Evolutionary conservation across 768 basidiomycete species (phyloP).

Genomic region (Epithele typhae): DNA sequence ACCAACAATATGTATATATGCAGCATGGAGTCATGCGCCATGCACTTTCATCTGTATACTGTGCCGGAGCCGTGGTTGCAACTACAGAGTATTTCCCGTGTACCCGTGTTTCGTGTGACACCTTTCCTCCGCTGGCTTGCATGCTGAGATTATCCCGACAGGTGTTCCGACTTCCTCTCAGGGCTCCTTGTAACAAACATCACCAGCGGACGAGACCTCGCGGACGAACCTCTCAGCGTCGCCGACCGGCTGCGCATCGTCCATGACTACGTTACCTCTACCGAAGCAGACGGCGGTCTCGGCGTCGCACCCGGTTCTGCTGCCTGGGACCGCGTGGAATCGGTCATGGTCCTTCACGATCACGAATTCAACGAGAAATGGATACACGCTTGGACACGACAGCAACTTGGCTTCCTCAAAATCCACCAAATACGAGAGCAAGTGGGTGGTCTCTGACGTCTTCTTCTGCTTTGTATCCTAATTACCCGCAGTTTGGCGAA

Average conservation of each 20-base stretch:
- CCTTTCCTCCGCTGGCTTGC: background rate
- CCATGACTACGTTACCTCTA: conserved; percentile 65
- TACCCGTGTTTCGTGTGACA: no score
- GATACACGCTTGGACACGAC: conserved; percentile 71
- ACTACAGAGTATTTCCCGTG: no score
- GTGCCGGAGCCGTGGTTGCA: no score
- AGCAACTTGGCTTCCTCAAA: conserved; percentile 56
- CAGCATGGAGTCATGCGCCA: no score
- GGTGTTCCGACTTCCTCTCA: conserved; percentile 73
- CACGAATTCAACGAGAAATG: conserved; percentile 74
- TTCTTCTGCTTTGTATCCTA: conserved; percentile 8
- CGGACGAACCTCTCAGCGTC: conserved; percentile 48
- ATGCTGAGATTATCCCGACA: conserved; percentile 22
- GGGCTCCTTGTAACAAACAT: conserved; percentile 58
- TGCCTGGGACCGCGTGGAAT: conserved; percentile 78
- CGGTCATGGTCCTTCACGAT: conserved; percentile 83
- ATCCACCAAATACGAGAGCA: conserved; percentile 72
- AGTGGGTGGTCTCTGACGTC: conserved; percentile 30
- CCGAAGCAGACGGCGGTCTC: conserved; percentile 73
- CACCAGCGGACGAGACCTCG: conserved; percentile 37
- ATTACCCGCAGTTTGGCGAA: conserved; percentile 61
- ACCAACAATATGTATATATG: no score
- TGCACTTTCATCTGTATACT: no score
- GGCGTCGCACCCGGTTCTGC: conserved; percentile 70
- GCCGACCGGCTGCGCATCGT: conserved; percentile 83